Percentiles rank a stretch among this genome's conserved stretches.
phyloP scores from a whole-genome alignment of 179 eudicot genomes.

The Heliamphora pulchella region DNA sequence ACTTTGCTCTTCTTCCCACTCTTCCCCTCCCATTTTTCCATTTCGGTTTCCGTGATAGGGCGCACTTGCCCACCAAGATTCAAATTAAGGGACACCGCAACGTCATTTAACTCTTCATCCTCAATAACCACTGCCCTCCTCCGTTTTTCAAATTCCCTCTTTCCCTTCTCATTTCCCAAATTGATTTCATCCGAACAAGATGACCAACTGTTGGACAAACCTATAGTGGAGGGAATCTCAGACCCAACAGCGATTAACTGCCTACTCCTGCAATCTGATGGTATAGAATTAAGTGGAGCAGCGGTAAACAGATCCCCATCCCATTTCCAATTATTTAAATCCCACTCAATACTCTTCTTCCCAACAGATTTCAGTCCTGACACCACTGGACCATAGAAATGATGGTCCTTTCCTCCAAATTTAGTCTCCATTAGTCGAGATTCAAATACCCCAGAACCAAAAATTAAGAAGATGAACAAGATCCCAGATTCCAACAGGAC shows the following conservation, averaged over 20 bases:
- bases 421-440: conserved; percentile 39
- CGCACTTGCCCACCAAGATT: conserved; percentile 63
- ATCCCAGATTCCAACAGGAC: conserved; percentile 13
- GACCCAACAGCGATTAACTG: conserved; percentile 45
- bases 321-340: conserved; percentile 91
- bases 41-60: conserved; percentile 36
- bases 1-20: conserved; percentile 58
- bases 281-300: conserved; percentile 35
- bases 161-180: conserved; percentile 31
- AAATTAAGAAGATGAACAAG: neutral
- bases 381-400: conserved; percentile 41
- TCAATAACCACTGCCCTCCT: conserved; percentile 40
- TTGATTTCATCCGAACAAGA: conserved; percentile 34
- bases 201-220: conserved; percentile 36
- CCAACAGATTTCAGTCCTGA: conserved; percentile 44
- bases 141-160: conserved; percentile 51
- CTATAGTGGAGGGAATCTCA: conserved; percentile 24
- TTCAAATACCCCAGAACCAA: conserved; percentile 8
- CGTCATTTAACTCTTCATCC: conserved; percentile 45
- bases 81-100: conserved; percentile 46
- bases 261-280: conserved; percentile 48
- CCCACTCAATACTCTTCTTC: conserved; percentile 72
- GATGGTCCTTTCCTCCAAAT: conserved; percentile 41
- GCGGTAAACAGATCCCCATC: conserved; percentile 65
- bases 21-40: conserved; percentile 38